Evolutionary conservation across 352 stramenopile species (phyloP).

Genomic region (Pythium diclinum): DNA sequence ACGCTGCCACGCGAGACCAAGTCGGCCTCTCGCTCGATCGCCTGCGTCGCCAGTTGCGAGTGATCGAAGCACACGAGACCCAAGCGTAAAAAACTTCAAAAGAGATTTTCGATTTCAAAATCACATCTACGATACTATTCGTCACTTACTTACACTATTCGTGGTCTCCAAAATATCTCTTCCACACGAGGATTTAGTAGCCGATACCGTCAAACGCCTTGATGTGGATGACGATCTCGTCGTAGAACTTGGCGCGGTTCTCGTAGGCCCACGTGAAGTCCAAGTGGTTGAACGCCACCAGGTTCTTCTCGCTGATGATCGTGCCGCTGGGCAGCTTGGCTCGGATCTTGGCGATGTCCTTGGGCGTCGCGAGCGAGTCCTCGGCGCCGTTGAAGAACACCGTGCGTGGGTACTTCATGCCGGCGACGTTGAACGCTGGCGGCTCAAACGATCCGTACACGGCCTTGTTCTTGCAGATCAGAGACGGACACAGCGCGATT

Average conservation of each 20-base stretch:
- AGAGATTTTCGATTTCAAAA: too few relatives aligned
- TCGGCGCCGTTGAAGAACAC: conserved; percentile 44
- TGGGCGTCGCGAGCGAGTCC: conserved; percentile 52
- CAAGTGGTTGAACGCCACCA: conserved; percentile 50
- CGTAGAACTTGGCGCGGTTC: background rate
- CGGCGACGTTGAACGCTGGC: too few relatives aligned
- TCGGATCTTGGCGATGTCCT: conserved; percentile 43
- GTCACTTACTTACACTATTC: too few relatives aligned
- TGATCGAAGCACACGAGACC: background rate
- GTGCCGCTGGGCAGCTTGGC: conserved; percentile 37
- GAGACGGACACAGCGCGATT: too few relatives aligned
- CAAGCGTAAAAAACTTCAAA: too few relatives aligned
- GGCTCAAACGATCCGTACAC: conserved; percentile 30
- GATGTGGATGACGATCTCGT: background rate
- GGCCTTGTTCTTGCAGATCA: conserved; percentile 51
- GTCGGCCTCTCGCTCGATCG: background rate
- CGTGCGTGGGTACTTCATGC: conserved; percentile 44
- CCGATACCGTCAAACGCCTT: background rate
- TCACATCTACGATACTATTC: too few relatives aligned
- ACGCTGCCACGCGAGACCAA: background rate
- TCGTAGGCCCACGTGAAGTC: conserved; percentile 53
- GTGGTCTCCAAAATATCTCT: too few relatives aligned
- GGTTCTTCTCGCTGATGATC: conserved; percentile 44
- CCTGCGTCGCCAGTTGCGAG: background rate
- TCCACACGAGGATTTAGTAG: background rate